Conservation (phyloP, 2,329 filamentous ascomycete genomes). For the Elsinoe ampelina region DNA sequence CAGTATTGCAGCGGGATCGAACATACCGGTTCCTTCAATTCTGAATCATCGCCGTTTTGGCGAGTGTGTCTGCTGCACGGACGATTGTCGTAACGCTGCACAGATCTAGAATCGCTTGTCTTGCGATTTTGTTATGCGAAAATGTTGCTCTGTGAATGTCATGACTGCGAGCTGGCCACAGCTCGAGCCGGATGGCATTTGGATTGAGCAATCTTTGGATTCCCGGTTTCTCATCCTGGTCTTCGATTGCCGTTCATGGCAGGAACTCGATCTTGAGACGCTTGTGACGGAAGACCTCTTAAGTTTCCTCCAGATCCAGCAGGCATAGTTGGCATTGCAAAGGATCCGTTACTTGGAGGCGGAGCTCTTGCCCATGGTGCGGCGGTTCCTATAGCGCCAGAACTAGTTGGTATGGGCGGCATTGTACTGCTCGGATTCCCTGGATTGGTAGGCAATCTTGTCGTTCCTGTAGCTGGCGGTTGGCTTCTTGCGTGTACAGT, state of each 20-base stretch:
- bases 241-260: not conserved
- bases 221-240: no score
- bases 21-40: no score
- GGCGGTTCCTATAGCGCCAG: conserved; percentile 14
- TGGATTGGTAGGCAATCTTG: not conserved
- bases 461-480: conserved; percentile 16
- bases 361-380: conserved; percentile 20
- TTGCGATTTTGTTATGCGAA: no score
- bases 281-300: not conserved
- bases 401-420: conserved; percentile 19
- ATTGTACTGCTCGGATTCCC: conserved; percentile 18
- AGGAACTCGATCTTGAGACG: not conserved
- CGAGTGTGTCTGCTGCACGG: no score
- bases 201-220: no score
- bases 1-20: no score
- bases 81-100: no score
- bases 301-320: not conserved
- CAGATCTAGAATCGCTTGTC: no score
- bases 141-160: no score
- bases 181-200: no score
- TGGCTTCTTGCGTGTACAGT: conserved; percentile 25
- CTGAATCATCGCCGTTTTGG: no score
- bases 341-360: conserved; percentile 4
- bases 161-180: no score
- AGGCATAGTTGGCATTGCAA: not conserved